These are phyloP conservation scores for Sindora glabra DNA, from an alignment of 306 rosid species.

Conservation along the genomic window DNA sequence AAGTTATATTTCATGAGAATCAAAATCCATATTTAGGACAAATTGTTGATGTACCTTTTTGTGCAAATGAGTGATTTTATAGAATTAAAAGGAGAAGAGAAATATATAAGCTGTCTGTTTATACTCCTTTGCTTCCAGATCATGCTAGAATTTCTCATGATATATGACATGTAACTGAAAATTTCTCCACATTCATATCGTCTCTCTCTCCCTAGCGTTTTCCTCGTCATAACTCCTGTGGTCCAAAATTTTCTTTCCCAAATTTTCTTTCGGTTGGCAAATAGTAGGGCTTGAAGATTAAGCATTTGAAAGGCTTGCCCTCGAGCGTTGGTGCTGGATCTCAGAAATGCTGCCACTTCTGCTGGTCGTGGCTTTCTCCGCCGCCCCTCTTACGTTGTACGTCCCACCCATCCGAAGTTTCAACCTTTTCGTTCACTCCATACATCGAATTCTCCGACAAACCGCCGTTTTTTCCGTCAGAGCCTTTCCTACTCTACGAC, in stretches of 20 bases:
- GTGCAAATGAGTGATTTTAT: too few species aligned
- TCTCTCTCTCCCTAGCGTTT: background rate
- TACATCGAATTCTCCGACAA: slow-evolving; percentile 41
- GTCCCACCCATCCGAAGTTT: slow-evolving; percentile 83
- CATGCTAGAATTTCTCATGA: too few species aligned
- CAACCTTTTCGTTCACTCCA: slow-evolving; percentile 50
- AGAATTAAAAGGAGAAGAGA: too few species aligned
- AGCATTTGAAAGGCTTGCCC: too few species aligned
- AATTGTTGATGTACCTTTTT: too few species aligned
- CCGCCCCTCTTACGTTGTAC: slow-evolving; percentile 78
- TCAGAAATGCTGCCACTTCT: slow-evolving; percentile 56
- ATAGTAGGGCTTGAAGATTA: too few species aligned
- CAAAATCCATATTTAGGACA: too few species aligned
- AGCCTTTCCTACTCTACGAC: slow-evolving; percentile 49
- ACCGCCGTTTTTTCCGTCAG: slow-evolving; percentile 31
- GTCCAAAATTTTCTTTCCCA: background rate
- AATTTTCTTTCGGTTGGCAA: background rate
- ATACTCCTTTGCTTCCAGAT: too few species aligned
- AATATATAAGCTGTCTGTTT: too few species aligned
- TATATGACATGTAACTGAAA: too few species aligned
- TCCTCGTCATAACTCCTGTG: too few species aligned
- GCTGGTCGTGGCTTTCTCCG: slow-evolving; percentile 87
- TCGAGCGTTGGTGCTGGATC: background rate
- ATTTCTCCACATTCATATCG: background rate
- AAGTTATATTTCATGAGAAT: too few species aligned